Conservation (phyloP, 306 rosid genomes). For the Benincasa hispida region DNA sequence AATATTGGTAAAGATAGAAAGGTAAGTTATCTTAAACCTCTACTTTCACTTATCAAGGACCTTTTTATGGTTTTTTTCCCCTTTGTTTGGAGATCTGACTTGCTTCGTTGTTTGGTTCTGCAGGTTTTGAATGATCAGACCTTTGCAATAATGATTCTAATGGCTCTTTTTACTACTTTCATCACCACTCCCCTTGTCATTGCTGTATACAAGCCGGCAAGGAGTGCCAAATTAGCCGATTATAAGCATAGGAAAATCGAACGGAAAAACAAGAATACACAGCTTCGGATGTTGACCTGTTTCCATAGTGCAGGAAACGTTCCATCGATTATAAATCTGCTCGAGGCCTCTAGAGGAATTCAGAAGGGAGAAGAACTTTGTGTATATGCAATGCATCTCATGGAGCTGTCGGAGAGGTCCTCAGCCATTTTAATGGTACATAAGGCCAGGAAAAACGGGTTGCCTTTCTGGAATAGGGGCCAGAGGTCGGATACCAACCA, state of each 20-base stretch:
- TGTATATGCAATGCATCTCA: constrained; percentile 79
- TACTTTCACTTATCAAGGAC: background rate
- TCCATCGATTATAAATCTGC: constrained; percentile 59
- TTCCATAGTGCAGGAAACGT: constrained; percentile 50
- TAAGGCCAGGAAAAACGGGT: constrained; percentile 66
- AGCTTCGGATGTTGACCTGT: constrained; percentile 58
- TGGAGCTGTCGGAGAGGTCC: constrained; percentile 75
- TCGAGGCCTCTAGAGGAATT: constrained; percentile 69
- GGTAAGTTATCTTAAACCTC: constrained; percentile 21
- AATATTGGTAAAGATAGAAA: constrained; percentile 84
- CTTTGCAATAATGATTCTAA: constrained; percentile 79
- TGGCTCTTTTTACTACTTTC: constrained; percentile 85
- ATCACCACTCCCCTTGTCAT: constrained; percentile 69
- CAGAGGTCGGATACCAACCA: constrained; percentile 25
- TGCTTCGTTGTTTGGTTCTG: constrained; percentile 12
- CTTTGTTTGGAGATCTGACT: background rate
- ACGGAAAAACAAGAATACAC: constrained; percentile 36
- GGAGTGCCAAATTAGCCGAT: constrained; percentile 20
- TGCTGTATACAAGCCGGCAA: constrained; percentile 48
- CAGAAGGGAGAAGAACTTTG: constrained; percentile 41
- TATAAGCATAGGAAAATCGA: constrained; percentile 55
- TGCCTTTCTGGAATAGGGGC: constrained; percentile 61
- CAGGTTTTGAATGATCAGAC: constrained; percentile 93
- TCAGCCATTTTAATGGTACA: constrained; percentile 70
- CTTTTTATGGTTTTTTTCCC: background rate